phyloP scores from a whole-genome alignment of 495 filamentous ascomycete genomes.

The Penicillium macrosclerotiorum region DNA sequence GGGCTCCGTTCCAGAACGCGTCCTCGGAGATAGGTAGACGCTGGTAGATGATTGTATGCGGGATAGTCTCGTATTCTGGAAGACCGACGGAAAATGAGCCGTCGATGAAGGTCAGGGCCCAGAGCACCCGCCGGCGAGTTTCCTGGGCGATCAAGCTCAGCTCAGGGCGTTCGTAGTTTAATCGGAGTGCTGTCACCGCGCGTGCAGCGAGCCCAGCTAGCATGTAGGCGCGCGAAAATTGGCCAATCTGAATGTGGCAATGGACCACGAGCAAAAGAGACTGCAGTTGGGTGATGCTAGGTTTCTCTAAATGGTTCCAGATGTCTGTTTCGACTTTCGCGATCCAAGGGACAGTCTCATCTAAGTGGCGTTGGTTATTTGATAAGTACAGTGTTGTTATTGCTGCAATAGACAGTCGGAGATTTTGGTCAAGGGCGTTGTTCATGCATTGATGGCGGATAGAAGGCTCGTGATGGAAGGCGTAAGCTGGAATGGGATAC shows the following conservation, averaged over 20 bases:
- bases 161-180: slow-evolving; percentile 20
- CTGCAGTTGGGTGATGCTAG: slow-evolving; percentile 12
- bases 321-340: slow-evolving; percentile 6
- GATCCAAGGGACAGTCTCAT: background rate
- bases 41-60: slow-evolving; percentile 18
- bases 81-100: slow-evolving; percentile 18
- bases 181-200: slow-evolving; percentile 11
- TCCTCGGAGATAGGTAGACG: slow-evolving; percentile 16
- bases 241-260: slow-evolving; percentile 12
- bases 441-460: slow-evolving; percentile 3
- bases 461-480: slow-evolving; percentile 19
- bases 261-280: slow-evolving; percentile 14
- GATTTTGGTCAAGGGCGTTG: slow-evolving; percentile 5
- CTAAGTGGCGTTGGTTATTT: background rate
- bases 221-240: slow-evolving; percentile 17
- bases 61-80: slow-evolving; percentile 17
- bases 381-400: background rate
- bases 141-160: slow-evolving; percentile 19
- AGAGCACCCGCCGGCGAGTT: slow-evolving; percentile 18
- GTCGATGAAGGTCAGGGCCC: slow-evolving; percentile 17
- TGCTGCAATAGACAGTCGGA: slow-evolving; percentile 6
- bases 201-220: slow-evolving; percentile 16
- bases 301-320: slow-evolving; percentile 14
- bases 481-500: slow-evolving; percentile 17
- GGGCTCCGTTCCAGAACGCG: slow-evolving; percentile 5